Conservation (phyloP, 768 basidiomycete genomes). For the Leccinum obscurum region DNA sequence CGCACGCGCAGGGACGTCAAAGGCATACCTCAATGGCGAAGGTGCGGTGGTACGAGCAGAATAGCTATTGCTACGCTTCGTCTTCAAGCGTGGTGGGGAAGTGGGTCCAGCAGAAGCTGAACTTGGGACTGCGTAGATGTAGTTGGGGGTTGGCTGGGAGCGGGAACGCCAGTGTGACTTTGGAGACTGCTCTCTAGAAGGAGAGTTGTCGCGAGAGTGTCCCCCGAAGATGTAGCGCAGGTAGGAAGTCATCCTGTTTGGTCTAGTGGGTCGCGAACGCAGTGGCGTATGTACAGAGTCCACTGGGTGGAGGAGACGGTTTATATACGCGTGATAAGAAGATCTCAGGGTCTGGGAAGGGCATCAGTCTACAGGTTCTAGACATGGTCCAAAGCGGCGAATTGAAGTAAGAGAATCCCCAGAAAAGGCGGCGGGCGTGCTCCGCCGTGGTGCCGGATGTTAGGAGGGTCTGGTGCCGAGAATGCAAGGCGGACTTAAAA, state of each 20-base stretch:
- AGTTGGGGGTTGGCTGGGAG: conserved; percentile 40
- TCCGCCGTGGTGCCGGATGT: conserved; percentile 14
- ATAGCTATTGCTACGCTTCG: conserved; percentile 43
- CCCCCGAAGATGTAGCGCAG: conserved; percentile 49
- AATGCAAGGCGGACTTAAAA: conserved; percentile 10
- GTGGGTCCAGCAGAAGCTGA: conserved; percentile 32
- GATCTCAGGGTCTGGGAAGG: conserved; percentile 26
- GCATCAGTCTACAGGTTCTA: conserved; percentile 21
- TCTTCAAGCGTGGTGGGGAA: conserved; percentile 37
- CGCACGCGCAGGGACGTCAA: conserved; percentile 29
- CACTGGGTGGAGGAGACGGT: conserved; percentile 13
- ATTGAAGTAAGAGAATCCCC: conserved; percentile 38
- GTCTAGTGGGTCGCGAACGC: conserved; percentile 20
- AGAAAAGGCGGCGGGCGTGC: conserved; percentile 26
- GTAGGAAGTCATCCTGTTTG: conserved; percentile 46
- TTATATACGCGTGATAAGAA: conserved; percentile 29
- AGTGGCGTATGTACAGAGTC: conserved; percentile 18
- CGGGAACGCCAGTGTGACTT: conserved; percentile 46
- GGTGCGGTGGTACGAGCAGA: conserved; percentile 37
- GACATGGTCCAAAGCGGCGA: conserved; percentile 20
- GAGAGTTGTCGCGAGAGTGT: conserved; percentile 27
- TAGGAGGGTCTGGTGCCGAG: conserved; percentile 25
- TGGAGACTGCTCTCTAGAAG: conserved; percentile 28
- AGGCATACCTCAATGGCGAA: conserved; percentile 44
- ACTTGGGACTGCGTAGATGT: conserved; percentile 41